A percentile compares a stretch with the other conserved stretches of the same genome.
These are phyloP conservation scores for Coemansia sp. DNA, from an alignment of 192 early-diverging fungal genomes.

Conservation along the genomic window DNA sequence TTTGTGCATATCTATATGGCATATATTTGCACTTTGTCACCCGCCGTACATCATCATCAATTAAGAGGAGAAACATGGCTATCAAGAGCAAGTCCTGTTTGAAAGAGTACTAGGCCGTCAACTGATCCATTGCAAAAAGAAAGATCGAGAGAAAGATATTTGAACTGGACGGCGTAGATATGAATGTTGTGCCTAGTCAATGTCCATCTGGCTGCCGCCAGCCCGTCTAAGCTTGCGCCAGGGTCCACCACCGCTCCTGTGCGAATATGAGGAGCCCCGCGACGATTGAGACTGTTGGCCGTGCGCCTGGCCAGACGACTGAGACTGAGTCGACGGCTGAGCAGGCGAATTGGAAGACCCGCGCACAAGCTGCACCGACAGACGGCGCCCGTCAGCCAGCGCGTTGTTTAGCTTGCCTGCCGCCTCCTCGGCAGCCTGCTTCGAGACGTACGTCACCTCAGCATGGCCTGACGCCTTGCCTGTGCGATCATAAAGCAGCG, in stretches of 20 bases:
- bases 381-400: slow-evolving; percentile 47
- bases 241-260: slow-evolving; percentile 4
- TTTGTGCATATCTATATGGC: not conserved
- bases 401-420: slow-evolving; percentile 44
- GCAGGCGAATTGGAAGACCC: not conserved
- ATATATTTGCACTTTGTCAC: slow-evolving; percentile 13
- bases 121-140: not conserved
- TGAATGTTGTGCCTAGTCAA: slow-evolving; percentile 11
- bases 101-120: not conserved
- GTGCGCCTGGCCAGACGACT: slow-evolving; percentile 7
- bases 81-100: not conserved
- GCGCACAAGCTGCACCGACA: slow-evolving; percentile 23
- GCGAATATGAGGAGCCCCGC: not conserved
- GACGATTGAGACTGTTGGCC: not conserved
- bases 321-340: not conserved
- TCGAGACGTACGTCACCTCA: slow-evolving; percentile 37
- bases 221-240: slow-evolving; percentile 2
- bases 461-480: slow-evolving; percentile 51
- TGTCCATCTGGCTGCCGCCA: slow-evolving; percentile 34
- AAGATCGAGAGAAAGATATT: not conserved
- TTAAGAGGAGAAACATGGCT: slow-evolving; percentile 5
- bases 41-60: slow-evolving; percentile 5
- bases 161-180: too few species aligned
- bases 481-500: slow-evolving; percentile 39
- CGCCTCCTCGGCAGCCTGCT: slow-evolving; percentile 41